Conservation (phyloP, 352 stramenopile species). For the Pythium guiyangense region DNA sequence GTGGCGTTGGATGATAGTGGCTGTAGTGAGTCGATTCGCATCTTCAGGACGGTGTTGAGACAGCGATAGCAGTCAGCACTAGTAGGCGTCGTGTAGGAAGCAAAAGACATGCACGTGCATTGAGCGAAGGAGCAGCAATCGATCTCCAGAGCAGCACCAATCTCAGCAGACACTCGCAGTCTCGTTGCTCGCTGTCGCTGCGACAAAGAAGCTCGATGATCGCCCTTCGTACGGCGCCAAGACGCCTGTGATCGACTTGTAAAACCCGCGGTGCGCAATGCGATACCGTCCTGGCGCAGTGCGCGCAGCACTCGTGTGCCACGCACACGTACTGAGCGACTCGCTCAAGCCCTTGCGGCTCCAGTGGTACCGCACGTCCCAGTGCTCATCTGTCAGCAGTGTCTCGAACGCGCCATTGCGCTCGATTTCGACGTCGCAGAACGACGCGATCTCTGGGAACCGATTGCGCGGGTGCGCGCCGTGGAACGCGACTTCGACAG, state of each 20-base stretch:
- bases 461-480: slow-evolving; percentile 44
- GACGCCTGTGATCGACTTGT: slow-evolving; percentile 22
- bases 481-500: slow-evolving; percentile 32
- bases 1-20: too few species aligned
- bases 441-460: slow-evolving; percentile 13
- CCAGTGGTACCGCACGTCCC: slow-evolving; percentile 48
- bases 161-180: not conserved
- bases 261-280: slow-evolving; percentile 37
- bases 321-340: slow-evolving; percentile 36
- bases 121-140: too few species aligned
- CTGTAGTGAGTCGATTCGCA: too few species aligned
- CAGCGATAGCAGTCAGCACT: too few species aligned
- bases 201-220: slow-evolving; percentile 22
- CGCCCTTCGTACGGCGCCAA: slow-evolving; percentile 11
- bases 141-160: too few species aligned
- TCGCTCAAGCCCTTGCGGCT: slow-evolving; percentile 16
- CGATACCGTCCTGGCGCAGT: slow-evolving; percentile 25
- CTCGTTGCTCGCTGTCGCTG: not conserved
- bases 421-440: slow-evolving; percentile 45
- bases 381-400: slow-evolving; percentile 42
- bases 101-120: too few species aligned
- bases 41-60: too few species aligned
- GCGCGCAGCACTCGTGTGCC: slow-evolving; percentile 8
- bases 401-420: slow-evolving; percentile 19
- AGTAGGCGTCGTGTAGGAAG: too few species aligned